phyloP scores from a whole-genome alignment of 208 protist genomes.

The Trypanosoma cruzi region DNA sequence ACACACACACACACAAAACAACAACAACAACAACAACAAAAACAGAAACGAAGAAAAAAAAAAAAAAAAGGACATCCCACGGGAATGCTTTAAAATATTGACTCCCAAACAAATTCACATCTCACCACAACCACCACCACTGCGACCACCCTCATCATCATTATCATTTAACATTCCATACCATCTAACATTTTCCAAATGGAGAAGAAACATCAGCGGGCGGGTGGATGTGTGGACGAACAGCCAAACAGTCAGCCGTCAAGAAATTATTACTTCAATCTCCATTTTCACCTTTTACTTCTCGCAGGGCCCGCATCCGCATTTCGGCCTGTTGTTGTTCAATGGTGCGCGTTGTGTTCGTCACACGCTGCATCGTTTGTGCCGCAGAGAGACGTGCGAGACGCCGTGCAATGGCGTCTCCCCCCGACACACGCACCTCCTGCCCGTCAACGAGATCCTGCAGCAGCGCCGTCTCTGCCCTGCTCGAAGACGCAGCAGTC shows the following conservation, averaged over 20 bases:
- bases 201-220: background rate
- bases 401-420: slow-evolving; percentile 39
- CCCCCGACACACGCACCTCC: slow-evolving; percentile 40
- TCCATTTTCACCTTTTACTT: background rate
- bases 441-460: slow-evolving; percentile 59
- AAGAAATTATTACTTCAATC: background rate
- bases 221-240: too few relatives aligned
- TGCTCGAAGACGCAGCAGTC: background rate
- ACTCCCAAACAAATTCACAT: too few relatives aligned
- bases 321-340: slow-evolving; percentile 38
- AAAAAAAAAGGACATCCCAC: too few relatives aligned
- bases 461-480: slow-evolving; percentile 44
- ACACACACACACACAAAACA: too few relatives aligned
- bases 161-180: too few relatives aligned
- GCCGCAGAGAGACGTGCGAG: slow-evolving; percentile 57
- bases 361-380: slow-evolving; percentile 50
- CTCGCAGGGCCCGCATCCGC: slow-evolving; percentile 19
- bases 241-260: background rate
- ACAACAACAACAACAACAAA: too few relatives aligned
- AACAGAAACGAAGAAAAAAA: too few relatives aligned
- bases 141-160: too few relatives aligned
- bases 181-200: too few relatives aligned
- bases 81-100: too few relatives aligned
- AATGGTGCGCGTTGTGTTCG: slow-evolving; percentile 36
- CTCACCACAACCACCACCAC: too few relatives aligned